These are phyloP conservation scores for Pestalotiopsis sp. DNA, from an alignment of 2,329 filamentous ascomycete genomes.

Conservation along the genomic window DNA sequence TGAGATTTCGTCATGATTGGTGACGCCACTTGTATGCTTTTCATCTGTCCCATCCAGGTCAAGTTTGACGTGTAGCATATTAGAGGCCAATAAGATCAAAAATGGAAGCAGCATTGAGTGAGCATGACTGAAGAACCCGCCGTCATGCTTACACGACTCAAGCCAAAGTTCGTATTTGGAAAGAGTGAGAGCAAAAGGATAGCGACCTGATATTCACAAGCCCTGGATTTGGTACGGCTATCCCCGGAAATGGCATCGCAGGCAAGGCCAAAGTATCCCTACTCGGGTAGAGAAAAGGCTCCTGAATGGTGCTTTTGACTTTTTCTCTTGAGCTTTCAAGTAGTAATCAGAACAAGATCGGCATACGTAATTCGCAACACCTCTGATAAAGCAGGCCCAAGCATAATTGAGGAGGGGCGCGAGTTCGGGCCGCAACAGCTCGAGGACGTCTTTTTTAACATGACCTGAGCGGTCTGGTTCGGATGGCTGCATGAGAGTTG, in stretches of 20 bases:
- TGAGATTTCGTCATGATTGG: not conserved
- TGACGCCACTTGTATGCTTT: not conserved
- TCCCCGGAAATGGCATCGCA: not conserved
- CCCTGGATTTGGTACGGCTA: not conserved
- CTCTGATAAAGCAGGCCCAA: not conserved
- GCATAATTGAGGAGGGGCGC: not conserved
- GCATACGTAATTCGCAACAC: not conserved
- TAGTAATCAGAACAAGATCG: no score
- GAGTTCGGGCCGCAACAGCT: slow-evolving; percentile 12
- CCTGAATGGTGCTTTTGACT: not conserved
- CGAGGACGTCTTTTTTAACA: not conserved
- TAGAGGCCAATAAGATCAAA: not conserved
- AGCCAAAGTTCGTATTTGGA: not conserved
- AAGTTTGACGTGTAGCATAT: not conserved
- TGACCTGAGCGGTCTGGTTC: not conserved
- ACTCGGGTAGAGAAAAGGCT: not conserved
- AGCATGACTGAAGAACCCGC: not conserved
- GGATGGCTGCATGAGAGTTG: not conserved
- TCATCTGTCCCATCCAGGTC: not conserved
- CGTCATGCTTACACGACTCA: not conserved
- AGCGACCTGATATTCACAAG: not conserved
- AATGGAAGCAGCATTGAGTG: not conserved
- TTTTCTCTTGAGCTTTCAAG: not conserved
- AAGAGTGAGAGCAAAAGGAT: not conserved
- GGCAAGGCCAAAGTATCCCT: not conserved